A percentile compares a stretch with the other conserved stretches of the same genome.
Evolutionary conservation across 2,329 filamentous ascomycete species (phyloP).

Genomic region (Bipolaris bicolor): DNA sequence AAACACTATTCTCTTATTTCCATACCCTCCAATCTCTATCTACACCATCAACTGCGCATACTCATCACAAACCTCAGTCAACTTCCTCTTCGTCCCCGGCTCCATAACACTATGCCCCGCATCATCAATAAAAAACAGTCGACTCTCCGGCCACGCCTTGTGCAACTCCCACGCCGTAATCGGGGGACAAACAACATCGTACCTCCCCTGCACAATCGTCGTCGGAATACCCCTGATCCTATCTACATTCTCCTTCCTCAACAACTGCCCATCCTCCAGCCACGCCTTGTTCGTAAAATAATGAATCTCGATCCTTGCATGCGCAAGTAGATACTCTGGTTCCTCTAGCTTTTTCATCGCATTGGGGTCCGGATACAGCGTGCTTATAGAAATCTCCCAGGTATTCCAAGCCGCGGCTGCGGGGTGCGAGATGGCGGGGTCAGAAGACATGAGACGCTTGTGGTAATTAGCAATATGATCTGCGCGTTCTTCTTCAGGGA

Average conservation of each 20-base stretch:
- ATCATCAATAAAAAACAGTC: conserved; percentile 41
- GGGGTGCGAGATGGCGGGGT: conserved; percentile 34
- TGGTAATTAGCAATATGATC: conserved; percentile 51
- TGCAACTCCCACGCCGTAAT: conserved; percentile 54
- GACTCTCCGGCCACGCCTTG: conserved; percentile 47
- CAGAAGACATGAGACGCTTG: conserved; percentile 47
- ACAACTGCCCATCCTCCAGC: conserved; percentile 52
- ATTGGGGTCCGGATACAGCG: conserved; percentile 32
- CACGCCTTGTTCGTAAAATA: conserved; percentile 53
- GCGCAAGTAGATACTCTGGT: conserved; percentile 38
- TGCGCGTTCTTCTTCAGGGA: conserved; percentile 48
- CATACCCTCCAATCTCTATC: background rate
- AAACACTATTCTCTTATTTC: too few relatives aligned
- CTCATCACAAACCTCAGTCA: conserved; percentile 33
- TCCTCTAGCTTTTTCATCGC: conserved; percentile 35
- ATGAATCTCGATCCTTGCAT: conserved; percentile 53
- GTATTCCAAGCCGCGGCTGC: conserved; percentile 48
- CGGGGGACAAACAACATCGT: conserved; percentile 55
- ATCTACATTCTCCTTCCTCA: conserved; percentile 43
- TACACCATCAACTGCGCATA: conserved; percentile 21
- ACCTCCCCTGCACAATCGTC: conserved; percentile 55
- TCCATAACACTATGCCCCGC: conserved; percentile 45
- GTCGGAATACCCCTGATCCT: conserved; percentile 48
- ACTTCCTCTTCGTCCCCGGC: conserved; percentile 33
- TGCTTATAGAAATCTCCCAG: conserved; percentile 45